phyloP scores from a whole-genome alignment of 1,139 yeast species.

The Meyerozyma smithsonii region DNA sequence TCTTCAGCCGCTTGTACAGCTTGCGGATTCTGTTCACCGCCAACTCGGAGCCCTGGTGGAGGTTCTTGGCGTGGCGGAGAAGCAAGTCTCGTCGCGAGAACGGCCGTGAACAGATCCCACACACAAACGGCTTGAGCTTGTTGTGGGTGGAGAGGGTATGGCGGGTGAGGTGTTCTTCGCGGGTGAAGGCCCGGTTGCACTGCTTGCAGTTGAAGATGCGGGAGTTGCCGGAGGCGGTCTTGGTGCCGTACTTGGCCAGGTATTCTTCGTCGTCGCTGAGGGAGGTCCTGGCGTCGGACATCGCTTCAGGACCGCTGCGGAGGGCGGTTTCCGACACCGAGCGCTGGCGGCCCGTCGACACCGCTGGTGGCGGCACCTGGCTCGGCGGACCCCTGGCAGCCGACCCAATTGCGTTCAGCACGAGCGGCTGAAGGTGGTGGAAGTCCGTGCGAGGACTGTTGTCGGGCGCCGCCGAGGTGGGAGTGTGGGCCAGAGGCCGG shows the following conservation, averaged over 20 bases:
- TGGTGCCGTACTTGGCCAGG: constrained; percentile 32
- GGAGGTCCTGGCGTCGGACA: not conserved
- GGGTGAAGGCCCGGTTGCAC: constrained; percentile 43
- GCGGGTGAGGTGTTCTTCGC: constrained; percentile 46
- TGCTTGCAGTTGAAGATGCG: constrained; percentile 39
- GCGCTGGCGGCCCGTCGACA: too few species aligned
- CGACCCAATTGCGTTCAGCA: not conserved
- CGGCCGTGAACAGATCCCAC: constrained; percentile 29
- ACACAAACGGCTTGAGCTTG: constrained; percentile 40
- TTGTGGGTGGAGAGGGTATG: constrained; percentile 44
- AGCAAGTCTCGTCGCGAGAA: constrained; percentile 27
- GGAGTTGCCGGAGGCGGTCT: constrained; percentile 43
- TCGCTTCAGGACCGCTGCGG: not conserved
- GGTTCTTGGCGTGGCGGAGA: constrained; percentile 28
- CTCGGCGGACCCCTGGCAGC: not conserved
- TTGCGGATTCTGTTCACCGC: constrained; percentile 45
- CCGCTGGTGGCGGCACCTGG: too few species aligned
- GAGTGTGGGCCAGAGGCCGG: not conserved
- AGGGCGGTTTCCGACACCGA: not conserved
- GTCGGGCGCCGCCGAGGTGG: not conserved
- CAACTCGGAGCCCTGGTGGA: constrained; percentile 29
- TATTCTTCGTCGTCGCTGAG: not conserved
- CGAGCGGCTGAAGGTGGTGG: constrained; percentile 1
- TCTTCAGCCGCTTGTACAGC: constrained; percentile 23
- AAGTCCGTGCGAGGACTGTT: not conserved